Evolutionary conservation across 2,329 filamentous ascomycete species (phyloP), one percentile per base, ranked within the genome.

Genomic region (Colletotrichum lindemuthianum): DNA sequence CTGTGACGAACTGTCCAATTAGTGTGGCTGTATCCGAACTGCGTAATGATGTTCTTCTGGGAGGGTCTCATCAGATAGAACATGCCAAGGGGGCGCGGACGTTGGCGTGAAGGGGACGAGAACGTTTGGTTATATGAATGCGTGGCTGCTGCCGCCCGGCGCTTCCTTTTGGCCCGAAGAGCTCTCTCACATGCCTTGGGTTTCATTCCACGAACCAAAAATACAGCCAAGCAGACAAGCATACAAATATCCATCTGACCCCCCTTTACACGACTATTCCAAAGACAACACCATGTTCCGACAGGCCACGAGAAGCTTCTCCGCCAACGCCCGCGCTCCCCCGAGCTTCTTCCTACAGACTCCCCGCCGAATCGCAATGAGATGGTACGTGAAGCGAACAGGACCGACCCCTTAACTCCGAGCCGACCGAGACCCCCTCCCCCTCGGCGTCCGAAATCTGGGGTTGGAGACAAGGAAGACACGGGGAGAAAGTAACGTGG

Each of bases 321-420:
- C 76, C 48, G 74, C 75, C 32, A 72, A 75, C 32, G 73, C 75
- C 40, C 74, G 70, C 50, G 73, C 76, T 45, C 72, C 77, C 59
- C 74, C 74, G 34, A 72, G 68, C 68, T 72, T 74, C 69, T 71
- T 77, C 56, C 63, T 76, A 50, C 73, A 71, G 49, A 74, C 72
- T 39, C 70, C 72, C 8, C 69, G 70, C 47, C 70, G 70, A 41
- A 67, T 72, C 53, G 72, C 73, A 54, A 72, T 72, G 56, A 69
- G 70, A 72, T 72, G 75, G 76, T 78, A 71, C 59, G 72, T 70
- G 13, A n/a, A 24, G 24, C 24, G 24, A 24, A 43, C 1, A 13
- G 8, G 8, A 8, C 15, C 11, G 13, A 13, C 9, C 11, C 12
- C 8, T 43, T 53, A 41, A 36, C 15, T 44, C 48, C 32, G 44